A percentile compares a stretch with the other conserved stretches of the same genome.
Evolutionary conservation across 139 green algal genomes (phyloP).

Genomic region (Choricystis sp.): DNA sequence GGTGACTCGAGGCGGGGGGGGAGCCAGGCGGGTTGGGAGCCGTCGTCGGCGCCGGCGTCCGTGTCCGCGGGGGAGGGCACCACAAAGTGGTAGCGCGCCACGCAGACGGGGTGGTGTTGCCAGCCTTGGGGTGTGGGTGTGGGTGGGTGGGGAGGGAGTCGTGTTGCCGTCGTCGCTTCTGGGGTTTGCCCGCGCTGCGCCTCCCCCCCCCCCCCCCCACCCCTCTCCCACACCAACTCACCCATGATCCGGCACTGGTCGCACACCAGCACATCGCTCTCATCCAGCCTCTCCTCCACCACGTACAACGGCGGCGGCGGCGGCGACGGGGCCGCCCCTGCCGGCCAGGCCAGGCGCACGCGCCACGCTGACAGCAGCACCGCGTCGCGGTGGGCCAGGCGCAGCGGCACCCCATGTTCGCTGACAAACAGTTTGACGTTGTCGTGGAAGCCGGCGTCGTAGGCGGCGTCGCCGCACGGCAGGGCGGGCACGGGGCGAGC

Average conservation of each 20-base stretch:
- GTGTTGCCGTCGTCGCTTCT: constrained; percentile 2
- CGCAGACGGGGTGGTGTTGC: constrained; percentile 68
- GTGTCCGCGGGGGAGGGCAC: constrained; percentile 25
- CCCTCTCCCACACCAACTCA: constrained; percentile 16
- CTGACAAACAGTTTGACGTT: background rate
- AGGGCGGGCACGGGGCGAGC: too few relatives aligned
- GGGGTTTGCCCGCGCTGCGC: constrained; percentile 4
- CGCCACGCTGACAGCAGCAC: background rate
- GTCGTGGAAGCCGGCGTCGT: background rate
- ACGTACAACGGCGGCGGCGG: constrained; percentile 24
- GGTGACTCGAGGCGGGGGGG: background rate
- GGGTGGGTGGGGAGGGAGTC: background rate
- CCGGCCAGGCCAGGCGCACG: background rate
- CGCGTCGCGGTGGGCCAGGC: background rate
- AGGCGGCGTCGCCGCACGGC: background rate
- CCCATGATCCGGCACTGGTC: constrained; percentile 74
- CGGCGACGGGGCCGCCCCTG: background rate
- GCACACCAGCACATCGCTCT: constrained; percentile 23
- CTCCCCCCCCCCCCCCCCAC: background rate
- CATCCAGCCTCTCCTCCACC: constrained; percentile 31
- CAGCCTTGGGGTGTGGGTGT: constrained; percentile 32
- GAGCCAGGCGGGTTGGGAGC: background rate
- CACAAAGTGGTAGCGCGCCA: constrained; percentile 73
- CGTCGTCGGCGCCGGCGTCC: background rate
- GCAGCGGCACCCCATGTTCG: background rate